Percentiles rank a stretch among this genome's conserved stretches.
These are phyloP conservation scores for Heritiera fomes DNA, from an alignment of 345 rosid genomes.

Conservation along the genomic window DNA sequence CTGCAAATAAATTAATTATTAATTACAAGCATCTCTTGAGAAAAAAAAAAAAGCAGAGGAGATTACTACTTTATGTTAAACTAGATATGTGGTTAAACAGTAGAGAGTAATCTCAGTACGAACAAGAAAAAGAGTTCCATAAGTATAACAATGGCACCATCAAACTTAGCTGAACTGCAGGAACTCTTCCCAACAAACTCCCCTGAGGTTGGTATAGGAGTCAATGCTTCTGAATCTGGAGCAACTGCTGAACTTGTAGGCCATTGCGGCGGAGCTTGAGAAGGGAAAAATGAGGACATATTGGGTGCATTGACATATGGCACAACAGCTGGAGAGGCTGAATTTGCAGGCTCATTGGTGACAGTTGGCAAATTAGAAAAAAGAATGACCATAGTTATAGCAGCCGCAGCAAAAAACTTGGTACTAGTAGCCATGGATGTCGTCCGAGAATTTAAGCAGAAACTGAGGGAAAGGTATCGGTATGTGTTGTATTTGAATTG, in stretches of 20 bases:
- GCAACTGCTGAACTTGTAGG: conserved; percentile 34
- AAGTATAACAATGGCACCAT: conserved; percentile 26
- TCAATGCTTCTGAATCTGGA: conserved; percentile 41
- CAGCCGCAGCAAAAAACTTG: conserved; percentile 28
- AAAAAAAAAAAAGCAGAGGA: background rate
- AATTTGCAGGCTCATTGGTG: conserved; percentile 38
- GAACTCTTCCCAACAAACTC: conserved; percentile 53
- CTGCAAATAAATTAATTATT: background rate
- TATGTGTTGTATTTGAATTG: background rate
- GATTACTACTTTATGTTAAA: background rate
- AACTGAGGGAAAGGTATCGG: background rate
- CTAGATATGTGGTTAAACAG: conserved; percentile 1
- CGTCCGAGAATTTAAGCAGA: background rate
- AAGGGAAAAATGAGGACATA: conserved; percentile 72
- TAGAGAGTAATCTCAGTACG: background rate
- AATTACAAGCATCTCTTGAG: background rate
- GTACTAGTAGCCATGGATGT: conserved; percentile 42
- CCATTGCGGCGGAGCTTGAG: conserved; percentile 39
- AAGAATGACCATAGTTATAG: conserved; percentile 29
- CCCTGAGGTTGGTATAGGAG: conserved; percentile 53
- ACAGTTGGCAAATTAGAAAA: conserved; percentile 26
- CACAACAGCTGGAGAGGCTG: conserved; percentile 60
- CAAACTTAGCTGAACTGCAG: conserved; percentile 30
- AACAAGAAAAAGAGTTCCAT: conserved; percentile 27
- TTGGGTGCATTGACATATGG: conserved; percentile 53